These are phyloP conservation scores for Tuctoria greenei DNA, from an alignment of 176 grass and related monocot species.

Conservation along the genomic window DNA sequence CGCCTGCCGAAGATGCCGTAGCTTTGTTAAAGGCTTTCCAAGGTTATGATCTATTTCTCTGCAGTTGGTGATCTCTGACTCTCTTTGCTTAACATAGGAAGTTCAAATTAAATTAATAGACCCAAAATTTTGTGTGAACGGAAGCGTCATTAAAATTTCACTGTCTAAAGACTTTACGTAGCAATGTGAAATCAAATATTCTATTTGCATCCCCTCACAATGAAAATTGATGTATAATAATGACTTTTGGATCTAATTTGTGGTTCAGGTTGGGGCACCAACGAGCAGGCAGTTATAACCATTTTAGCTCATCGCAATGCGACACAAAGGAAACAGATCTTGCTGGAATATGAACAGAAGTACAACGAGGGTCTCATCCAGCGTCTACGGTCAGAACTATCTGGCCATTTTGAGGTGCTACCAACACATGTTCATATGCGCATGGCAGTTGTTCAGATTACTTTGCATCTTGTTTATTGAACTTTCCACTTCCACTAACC, in stretches of 20 bases:
- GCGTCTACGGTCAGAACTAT: constrained; percentile 71
- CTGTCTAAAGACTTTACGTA: background rate
- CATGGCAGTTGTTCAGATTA: background rate
- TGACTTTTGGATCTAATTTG: background rate
- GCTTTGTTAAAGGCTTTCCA: constrained; percentile 75
- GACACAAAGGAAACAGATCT: constrained; percentile 64
- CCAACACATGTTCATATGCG: background rate
- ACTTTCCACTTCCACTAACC: background rate
- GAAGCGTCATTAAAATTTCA: background rate
- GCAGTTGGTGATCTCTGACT: background rate
- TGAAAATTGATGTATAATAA: background rate
- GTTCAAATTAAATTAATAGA: too few relatives aligned
- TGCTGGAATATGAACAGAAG: constrained; percentile 56
- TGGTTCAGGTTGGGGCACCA: constrained; percentile 81
- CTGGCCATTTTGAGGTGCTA: constrained; percentile 70
- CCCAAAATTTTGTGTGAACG: background rate
- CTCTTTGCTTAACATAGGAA: background rate
- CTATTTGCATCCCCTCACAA: background rate
- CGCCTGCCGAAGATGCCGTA: constrained; percentile 68
- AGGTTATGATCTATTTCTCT: constrained; percentile 30
- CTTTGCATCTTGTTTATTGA: background rate
- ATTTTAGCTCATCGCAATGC: constrained; percentile 72
- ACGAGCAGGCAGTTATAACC: constrained; percentile 70
- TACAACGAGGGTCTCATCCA: constrained; percentile 59
- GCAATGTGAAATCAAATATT: background rate